phyloP scores from a whole-genome alignment of 2,329 filamentous ascomycete genomes.

The Cephalotrichum gorgonifer region DNA sequence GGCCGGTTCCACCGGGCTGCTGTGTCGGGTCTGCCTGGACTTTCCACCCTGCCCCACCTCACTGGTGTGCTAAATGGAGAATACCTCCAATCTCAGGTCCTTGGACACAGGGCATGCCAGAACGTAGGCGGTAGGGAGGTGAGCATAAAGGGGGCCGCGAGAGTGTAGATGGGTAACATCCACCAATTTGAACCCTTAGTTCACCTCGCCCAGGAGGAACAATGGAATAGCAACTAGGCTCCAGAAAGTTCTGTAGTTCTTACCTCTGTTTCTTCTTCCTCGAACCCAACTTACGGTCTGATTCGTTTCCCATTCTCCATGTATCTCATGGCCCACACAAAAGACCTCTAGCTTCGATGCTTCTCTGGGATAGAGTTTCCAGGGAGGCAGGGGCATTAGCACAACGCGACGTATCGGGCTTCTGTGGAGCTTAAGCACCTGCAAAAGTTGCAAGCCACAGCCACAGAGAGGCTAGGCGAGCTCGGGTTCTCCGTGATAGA shows the following conservation, averaged over 20 bases:
- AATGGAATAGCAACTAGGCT: background rate
- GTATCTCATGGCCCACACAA: background rate
- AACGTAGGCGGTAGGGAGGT: background rate
- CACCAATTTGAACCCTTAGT: background rate
- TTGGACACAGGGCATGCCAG: background rate
- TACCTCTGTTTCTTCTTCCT: background rate
- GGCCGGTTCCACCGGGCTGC: too few species aligned
- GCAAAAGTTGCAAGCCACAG: conserved; percentile 21
- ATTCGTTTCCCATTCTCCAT: background rate
- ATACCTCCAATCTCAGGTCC: background rate
- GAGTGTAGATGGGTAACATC: background rate
- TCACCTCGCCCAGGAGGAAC: background rate
- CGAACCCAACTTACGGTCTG: background rate
- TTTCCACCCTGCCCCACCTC: too few species aligned
- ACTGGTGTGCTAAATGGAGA: background rate
- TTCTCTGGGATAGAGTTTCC: background rate
- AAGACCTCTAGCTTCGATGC: conserved; percentile 12
- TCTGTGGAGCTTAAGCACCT: conserved; percentile 21
- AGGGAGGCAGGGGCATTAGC: background rate
- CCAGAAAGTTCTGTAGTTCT: background rate
- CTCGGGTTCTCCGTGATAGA: conserved; percentile 22
- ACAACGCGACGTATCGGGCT: background rate
- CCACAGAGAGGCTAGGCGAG: conserved; percentile 27
- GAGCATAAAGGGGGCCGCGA: background rate
- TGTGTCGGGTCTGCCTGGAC: too few species aligned